Conservation (phyloP, 345 rosid genomes). For the Arabidopsis arenosa region DNA sequence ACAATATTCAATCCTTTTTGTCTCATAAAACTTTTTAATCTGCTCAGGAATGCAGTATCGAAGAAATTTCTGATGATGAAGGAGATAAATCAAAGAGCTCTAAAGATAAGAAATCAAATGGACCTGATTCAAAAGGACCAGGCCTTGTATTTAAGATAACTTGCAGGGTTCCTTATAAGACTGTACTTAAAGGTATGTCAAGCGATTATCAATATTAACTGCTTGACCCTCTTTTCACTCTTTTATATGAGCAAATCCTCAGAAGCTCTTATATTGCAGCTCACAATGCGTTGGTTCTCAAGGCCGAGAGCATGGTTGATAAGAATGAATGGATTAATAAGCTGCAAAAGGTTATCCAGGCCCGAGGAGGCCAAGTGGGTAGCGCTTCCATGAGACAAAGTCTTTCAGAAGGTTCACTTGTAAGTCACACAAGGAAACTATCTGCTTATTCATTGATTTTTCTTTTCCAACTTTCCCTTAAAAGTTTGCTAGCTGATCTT, state of each 20-base stretch:
- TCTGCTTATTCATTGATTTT: background rate
- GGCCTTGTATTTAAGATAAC: conserved; percentile 85
- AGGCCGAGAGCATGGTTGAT: conserved; percentile 87
- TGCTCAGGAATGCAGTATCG: conserved; percentile 82
- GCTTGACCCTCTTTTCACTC: conserved; percentile 10
- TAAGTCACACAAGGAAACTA: conserved; percentile 50
- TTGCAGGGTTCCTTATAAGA: conserved; percentile 90
- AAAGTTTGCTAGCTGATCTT: conserved; percentile 1
- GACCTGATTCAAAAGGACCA: conserved; percentile 71
- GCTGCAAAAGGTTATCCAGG: conserved; percentile 66
- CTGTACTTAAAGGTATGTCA: conserved; percentile 72
- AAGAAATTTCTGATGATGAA: conserved; percentile 84
- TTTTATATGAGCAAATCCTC: conserved; percentile 18
- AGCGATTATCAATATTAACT: background rate
- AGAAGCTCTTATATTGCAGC: conserved; percentile 55
- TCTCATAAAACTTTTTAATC: conserved; percentile 19
- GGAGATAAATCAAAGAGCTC: conserved; percentile 71
- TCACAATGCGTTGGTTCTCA: conserved; percentile 75
- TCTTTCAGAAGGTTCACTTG: conserved; percentile 94
- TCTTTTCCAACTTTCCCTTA: background rate
- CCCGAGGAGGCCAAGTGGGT: conserved; percentile 69
- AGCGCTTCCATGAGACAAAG: conserved; percentile 75
- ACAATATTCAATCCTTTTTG: background rate
- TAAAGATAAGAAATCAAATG: conserved; percentile 86
- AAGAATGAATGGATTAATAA: conserved; percentile 91